These are phyloP conservation scores for Russula griseocarnosa DNA, from an alignment of 768 basidiomycete genomes.

Conservation along the genomic window DNA sequence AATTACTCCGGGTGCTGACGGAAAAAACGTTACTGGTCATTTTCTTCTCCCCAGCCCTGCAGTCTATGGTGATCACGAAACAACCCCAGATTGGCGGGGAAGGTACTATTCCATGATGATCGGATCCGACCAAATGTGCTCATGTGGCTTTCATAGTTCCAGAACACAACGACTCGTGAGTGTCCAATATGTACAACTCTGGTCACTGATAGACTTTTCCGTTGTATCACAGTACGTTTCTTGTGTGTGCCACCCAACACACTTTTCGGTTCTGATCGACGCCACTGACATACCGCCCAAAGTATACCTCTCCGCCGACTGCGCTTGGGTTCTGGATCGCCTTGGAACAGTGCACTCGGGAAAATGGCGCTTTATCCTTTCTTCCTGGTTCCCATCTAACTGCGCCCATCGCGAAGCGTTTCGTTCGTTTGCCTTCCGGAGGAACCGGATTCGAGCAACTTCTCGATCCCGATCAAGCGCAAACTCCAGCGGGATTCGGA, in stretches of 20 bases:
- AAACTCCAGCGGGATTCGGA: constrained; percentile 37
- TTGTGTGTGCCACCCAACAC: constrained; percentile 50
- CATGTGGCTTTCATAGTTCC: constrained; percentile 50
- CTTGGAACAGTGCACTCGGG: constrained; percentile 77
- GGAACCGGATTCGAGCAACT: constrained; percentile 85
- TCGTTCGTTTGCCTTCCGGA: constrained; percentile 68
- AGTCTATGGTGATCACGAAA: constrained; percentile 96
- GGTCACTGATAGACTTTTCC: neutral
- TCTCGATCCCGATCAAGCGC: constrained; percentile 36
- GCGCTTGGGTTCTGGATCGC: constrained; percentile 98
- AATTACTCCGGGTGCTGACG: constrained; percentile 19
- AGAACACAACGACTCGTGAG: constrained; percentile 92
- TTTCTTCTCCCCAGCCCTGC: constrained; percentile 53
- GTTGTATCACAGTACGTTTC: constrained; percentile 55
- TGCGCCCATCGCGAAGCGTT: constrained; percentile 72
- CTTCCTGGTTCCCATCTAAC: constrained; percentile 85
- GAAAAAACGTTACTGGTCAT: neutral
- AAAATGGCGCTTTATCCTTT: constrained; percentile 85
- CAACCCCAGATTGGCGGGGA: constrained; percentile 90
- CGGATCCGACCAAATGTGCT: neutral
- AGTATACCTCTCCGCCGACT: constrained; percentile 90
- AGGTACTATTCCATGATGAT: constrained; percentile 45
- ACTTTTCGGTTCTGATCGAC: constrained; percentile 6
- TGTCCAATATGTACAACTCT: constrained; percentile 17
- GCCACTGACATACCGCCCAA: constrained; percentile 36